Evolutionary conservation across 2,329 filamentous ascomycete genomes (phyloP).

Genomic region (Simplicillium aogashimaense): DNA sequence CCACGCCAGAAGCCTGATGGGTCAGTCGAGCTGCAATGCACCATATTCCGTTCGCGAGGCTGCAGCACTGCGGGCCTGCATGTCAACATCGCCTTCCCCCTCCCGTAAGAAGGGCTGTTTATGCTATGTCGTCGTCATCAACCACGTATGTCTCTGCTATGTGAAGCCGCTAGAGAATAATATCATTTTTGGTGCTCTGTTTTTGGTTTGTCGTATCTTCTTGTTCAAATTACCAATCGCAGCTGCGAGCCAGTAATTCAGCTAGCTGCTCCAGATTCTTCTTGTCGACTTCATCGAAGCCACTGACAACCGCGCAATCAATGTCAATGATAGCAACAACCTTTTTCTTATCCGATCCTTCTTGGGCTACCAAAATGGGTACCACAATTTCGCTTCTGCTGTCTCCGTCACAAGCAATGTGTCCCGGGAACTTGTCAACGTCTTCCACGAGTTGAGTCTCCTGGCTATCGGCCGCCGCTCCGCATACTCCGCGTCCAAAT

Average conservation of each 20-base stretch:
- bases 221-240: conserved; percentile 44
- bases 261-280: conserved; percentile 57
- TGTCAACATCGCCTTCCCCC: too few species aligned
- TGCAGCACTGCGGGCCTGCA: too few species aligned
- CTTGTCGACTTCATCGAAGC: conserved; percentile 62
- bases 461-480: conserved; percentile 50
- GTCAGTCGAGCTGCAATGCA: too few species aligned
- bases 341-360: conserved; percentile 23
- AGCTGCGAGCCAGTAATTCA: conserved; percentile 44
- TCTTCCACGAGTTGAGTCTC: conserved; percentile 59
- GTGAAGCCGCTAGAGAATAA: too few species aligned
- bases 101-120: too few species aligned
- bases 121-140: too few species aligned
- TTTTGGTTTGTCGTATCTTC: background rate
- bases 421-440: conserved; percentile 66
- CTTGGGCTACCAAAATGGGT: conserved; percentile 43
- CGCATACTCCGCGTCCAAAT: conserved; percentile 68
- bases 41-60: too few species aligned
- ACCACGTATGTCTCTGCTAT: too few species aligned
- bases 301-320: conserved; percentile 57
- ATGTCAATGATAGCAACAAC: conserved; percentile 71
- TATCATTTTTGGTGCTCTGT: background rate
- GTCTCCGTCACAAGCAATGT: conserved; percentile 72
- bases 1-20: too few species aligned
- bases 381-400: conserved; percentile 77